These are phyloP conservation scores for Starmerella apis DNA, from an alignment of 805 yeast species.

Conservation along the genomic window DNA sequence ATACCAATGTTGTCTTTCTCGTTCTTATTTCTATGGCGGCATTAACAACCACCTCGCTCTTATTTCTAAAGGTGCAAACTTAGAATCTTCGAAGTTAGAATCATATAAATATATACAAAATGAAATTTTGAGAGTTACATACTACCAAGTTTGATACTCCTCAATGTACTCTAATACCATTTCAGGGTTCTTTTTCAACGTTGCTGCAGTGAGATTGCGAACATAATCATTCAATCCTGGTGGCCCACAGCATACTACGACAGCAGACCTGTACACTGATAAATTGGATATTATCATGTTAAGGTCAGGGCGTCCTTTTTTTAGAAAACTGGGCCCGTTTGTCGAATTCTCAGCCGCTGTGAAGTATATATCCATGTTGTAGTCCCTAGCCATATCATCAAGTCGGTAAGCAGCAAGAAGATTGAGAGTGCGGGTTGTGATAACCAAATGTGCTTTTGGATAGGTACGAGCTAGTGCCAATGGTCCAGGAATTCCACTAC, in stretches of 20 bases:
- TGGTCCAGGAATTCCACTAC: slow-evolving; percentile 20
- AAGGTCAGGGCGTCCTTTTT: slow-evolving; percentile 13
- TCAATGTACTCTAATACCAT: slow-evolving; percentile 54
- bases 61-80: background rate
- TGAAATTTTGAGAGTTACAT: background rate
- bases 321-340: background rate
- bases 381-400: background rate
- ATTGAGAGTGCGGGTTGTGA: slow-evolving; percentile 7
- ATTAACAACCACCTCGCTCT: background rate
- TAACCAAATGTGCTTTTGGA: slow-evolving; percentile 4
- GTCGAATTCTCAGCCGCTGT: background rate
- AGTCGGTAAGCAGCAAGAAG: slow-evolving; percentile 9
- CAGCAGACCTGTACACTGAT: slow-evolving; percentile 34
- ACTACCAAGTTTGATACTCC: slow-evolving; percentile 58
- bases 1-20: slow-evolving; percentile 11
- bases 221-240: slow-evolving; percentile 48
- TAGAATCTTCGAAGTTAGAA: background rate
- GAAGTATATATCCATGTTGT: slow-evolving; percentile 7
- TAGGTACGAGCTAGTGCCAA: slow-evolving; percentile 8
- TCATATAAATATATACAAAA: background rate
- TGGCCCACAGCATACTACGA: slow-evolving; percentile 56
- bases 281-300: slow-evolving; percentile 29
- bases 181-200: slow-evolving; percentile 30
- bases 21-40: slow-evolving; percentile 6
- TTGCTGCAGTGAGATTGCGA: slow-evolving; percentile 38